phyloP scores from a whole-genome alignment of 1,284 basidiomycete species.

The Puccinia coronata region DNA sequence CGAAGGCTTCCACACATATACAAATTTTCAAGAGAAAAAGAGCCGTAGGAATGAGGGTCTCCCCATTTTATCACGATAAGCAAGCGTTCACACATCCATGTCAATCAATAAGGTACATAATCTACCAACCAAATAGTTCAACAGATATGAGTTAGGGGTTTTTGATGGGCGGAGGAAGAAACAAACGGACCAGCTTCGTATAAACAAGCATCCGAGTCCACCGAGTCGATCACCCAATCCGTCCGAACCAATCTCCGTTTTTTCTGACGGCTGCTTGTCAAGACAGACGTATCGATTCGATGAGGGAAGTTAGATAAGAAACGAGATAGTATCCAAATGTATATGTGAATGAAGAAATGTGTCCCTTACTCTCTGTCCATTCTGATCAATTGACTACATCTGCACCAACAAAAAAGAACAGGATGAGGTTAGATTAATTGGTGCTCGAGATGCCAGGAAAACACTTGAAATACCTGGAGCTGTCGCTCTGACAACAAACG shows the following conservation, averaged over 20 bases:
- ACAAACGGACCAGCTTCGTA: constrained; percentile 36
- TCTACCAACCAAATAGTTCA: neutral
- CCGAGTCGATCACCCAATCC: constrained; percentile 37
- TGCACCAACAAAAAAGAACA: constrained; percentile 6
- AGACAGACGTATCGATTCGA: neutral
- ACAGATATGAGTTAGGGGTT: neutral
- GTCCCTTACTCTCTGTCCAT: neutral
- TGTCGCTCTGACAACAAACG: constrained; percentile 26
- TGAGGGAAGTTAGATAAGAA: neutral
- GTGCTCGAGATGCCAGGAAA: neutral
- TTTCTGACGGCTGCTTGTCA: constrained; percentile 19
- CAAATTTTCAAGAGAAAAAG: too few relatives aligned
- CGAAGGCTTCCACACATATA: too few relatives aligned
- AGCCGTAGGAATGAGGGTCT: too few relatives aligned
- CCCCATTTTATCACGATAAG: neutral
- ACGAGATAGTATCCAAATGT: neutral
- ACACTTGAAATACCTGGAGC: constrained; percentile 26
- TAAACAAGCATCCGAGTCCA: constrained; percentile 14
- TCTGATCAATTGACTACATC: constrained; percentile 1
- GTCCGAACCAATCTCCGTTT: constrained; percentile 26
- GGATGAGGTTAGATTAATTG: neutral
- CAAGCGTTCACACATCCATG: neutral
- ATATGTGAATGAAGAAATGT: neutral
- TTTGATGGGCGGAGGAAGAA: neutral
- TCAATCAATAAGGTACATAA: neutral